Conservation (phyloP, 371 early-diverging fungal species). For the Fennellomyces sp. region DNA sequence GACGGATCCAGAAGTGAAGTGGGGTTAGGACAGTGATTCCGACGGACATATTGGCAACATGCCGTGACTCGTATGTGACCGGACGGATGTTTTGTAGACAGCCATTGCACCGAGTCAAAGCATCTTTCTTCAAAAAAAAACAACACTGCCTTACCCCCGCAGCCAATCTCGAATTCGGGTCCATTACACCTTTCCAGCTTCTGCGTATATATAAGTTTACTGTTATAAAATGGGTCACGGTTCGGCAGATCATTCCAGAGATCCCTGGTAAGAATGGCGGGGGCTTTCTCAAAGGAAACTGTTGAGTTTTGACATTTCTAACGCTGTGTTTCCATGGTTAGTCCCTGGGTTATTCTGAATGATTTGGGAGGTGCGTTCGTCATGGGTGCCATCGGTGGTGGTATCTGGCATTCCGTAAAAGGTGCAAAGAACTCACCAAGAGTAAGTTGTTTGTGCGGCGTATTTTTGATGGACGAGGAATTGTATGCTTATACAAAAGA, state of each 20-base stretch:
- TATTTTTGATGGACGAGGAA: not conserved
- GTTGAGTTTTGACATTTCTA: not conserved
- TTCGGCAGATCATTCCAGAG: slow-evolving; percentile 53
- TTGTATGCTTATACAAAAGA: not conserved
- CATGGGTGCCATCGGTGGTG: slow-evolving; percentile 97
- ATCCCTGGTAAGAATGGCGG: slow-evolving; percentile 54
- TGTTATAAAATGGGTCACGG: slow-evolving; percentile 44
- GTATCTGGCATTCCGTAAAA: slow-evolving; percentile 95
- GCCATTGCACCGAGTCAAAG: not conserved
- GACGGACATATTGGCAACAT: too few species aligned
- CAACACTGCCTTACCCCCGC: not conserved
- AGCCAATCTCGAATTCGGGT: slow-evolving; percentile 2
- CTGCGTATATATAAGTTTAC: not conserved
- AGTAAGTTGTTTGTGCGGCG: slow-evolving; percentile 41
- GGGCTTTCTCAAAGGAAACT: too few species aligned
- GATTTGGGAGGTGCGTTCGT: slow-evolving; percentile 96
- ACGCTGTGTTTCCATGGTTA: slow-evolving; percentile 17
- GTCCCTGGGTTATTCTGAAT: slow-evolving; percentile 96
- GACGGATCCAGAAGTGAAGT: too few species aligned
- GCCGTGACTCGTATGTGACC: too few species aligned
- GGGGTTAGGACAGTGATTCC: too few species aligned
- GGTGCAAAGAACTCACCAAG: slow-evolving; percentile 96
- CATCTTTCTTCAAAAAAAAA: too few species aligned
- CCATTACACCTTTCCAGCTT: not conserved
- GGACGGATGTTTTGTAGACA: not conserved